phyloP scores from a whole-genome alignment of 345 rosid species.

The Eucalyptus coolabah region DNA sequence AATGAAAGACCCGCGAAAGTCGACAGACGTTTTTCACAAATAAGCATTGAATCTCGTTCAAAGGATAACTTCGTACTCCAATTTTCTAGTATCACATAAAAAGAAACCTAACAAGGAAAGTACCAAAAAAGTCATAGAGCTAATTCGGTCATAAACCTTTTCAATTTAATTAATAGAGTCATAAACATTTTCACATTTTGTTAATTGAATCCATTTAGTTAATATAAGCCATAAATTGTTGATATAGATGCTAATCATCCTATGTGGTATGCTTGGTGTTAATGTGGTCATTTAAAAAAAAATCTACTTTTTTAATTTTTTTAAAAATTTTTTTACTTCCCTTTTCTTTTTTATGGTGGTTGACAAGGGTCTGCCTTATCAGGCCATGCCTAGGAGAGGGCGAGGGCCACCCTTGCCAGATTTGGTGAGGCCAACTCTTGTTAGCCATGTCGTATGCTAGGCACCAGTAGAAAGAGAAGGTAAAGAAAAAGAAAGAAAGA shows the following conservation, averaged over 20 bases:
- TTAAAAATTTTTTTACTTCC: not conserved
- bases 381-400: fast-evolving
- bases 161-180: not conserved
- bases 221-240: fast-evolving
- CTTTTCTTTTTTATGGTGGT: not conserved
- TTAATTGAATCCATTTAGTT: too few relatives aligned
- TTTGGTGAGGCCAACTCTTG: not conserved
- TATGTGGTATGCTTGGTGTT: too few relatives aligned
- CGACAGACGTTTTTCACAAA: not conserved
- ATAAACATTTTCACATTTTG: too few relatives aligned
- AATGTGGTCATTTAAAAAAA: too few relatives aligned
- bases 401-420: fast-evolving
- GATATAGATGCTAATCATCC: too few relatives aligned
- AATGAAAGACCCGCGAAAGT: not conserved
- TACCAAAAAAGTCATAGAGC: too few relatives aligned
- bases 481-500: too few relatives aligned
- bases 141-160: too few relatives aligned
- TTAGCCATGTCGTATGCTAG: not conserved
- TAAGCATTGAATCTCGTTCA: not conserved
- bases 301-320: too few relatives aligned
- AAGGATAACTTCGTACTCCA: not conserved
- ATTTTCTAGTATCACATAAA: not conserved
- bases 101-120: fast-evolving
- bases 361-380: fast-evolving
- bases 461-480: fast-evolving